Base-by-base conservation (phyloP, 306 rosid species). In the Amphicarpaea edgeworthii region DNA sequence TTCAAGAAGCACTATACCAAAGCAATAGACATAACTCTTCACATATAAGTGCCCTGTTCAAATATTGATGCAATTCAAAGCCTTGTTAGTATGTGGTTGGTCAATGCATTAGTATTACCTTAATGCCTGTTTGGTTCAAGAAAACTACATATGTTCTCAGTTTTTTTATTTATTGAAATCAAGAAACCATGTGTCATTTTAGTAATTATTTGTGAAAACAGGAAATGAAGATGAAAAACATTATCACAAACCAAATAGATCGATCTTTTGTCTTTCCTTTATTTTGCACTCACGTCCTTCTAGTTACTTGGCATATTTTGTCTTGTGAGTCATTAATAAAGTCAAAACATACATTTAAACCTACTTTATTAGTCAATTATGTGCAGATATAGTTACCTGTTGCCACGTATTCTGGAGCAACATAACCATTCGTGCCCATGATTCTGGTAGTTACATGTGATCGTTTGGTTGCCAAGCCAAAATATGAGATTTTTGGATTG, bases 11-110 rank as follows among this genome's bases (percentile, higher is more conserved):
- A 93, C 96, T 4, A 90, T 97, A 7, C 98, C 98, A 10, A 90
- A 94, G 0, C 97, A 96, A 8, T 94, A 94, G 43, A 94, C 97
- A n/a, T 93, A 96, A 51, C 97, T 93, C 85, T 90, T 90, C 49
- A 91, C 93, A 19, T 93, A 90, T 62, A 93, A 87, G 84, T 91
- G 96, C 12, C 98, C 98, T 93, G 89, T 84, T 73, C 6, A 81
- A 79, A 15, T 10, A 62, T 11, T 55, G 34, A 21, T 19, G 6
- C 47, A 59, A 28, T 70, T 57, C 59, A 23, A 32, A 81, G 59
- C 42, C 41, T 45, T 42, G 47, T 58, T 75, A 77, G 77, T 21
- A 12, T 23, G 15, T 77, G 38, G 49, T 67, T 17, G 61, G 16
- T 45, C 8, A 51, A 60, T 70, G 9, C 30, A 50, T 8, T 14